These are phyloP conservation scores for Colletotrichum gloeosporioides DNA, from an alignment of 2,329 filamentous ascomycete genomes.

Conservation along the genomic window DNA sequence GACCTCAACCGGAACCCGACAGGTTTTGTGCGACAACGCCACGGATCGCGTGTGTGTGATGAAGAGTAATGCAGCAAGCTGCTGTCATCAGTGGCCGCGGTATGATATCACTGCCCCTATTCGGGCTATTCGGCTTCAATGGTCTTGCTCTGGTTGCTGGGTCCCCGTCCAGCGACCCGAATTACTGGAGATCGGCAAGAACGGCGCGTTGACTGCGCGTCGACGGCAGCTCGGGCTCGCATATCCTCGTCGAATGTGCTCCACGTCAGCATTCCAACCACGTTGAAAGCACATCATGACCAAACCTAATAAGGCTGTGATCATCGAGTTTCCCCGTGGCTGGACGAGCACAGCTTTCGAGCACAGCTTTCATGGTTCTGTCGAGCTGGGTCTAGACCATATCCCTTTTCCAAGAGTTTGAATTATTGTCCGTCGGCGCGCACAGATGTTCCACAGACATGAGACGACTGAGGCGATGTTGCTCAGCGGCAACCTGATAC, in stretches of 20 bases:
- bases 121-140: background rate
- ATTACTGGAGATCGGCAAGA: background rate
- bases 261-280: background rate
- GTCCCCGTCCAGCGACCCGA: background rate
- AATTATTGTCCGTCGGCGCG: background rate
- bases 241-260: background rate
- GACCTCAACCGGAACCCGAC: background rate
- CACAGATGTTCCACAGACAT: background rate
- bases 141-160: background rate
- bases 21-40: conserved; percentile 1
- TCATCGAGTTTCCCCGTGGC: background rate
- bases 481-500: background rate
- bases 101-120: background rate
- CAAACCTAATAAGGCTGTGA: background rate
- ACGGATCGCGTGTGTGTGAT: background rate
- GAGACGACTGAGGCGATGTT: background rate
- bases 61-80: background rate
- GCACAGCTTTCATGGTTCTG: background rate
- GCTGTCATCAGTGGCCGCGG: background rate
- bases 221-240: background rate
- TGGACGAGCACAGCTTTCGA: background rate
- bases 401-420: background rate
- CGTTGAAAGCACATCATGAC: background rate
- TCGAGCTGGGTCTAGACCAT: background rate
- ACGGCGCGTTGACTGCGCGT: background rate